Evolutionary conservation across 805 yeast species (phyloP), one percentile per base, ranked within the genome.

Genomic region (Saccharomyces mikatae): DNA sequence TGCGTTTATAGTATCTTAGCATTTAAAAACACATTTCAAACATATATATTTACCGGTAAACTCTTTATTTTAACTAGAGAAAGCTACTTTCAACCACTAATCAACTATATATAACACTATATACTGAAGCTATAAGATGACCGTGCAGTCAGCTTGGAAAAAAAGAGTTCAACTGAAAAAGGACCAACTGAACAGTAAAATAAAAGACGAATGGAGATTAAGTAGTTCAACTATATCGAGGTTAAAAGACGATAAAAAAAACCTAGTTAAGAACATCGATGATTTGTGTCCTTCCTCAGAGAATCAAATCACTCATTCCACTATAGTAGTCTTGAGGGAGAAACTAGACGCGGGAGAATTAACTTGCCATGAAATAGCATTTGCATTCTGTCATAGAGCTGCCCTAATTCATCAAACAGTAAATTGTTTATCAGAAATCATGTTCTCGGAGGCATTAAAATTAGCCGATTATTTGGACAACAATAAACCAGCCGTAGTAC

Each of bases 381-480:
- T 50, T 31, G 85, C 86, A 0, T 82, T 77, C 63, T 75, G 82
- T 60, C 81, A 81, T 61, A 66, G 86, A 46, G 79, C 86, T 3
- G 77, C 81, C 3, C 63, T 80, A 17, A 79, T 79, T 1, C 84
- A 80, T 55, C 86, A 82, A 61, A 68, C 81, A 53, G 62, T 69
- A 41, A 75, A 67, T 54, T 64, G 65, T 52, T 53, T 62, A 24
- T 50, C 66, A 2, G 70, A 68, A 47, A 59, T 67, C 22, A 80
- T 84, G 61, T 72, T 80, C 36, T 79, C 78, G 22, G 76, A 78
- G 52, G 89, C 87, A 3, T 70, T 84, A 54, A 69, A 71, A 54
- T 72, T 77, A 50, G 89, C 89, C 4, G 64, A 74, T 56, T 68
- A 62, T 52, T 71, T 81, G 60, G 89, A 84, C 62, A 77, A 71